Evolutionary conservation across 1,284 basidiomycete genomes (phyloP).

Genomic region (Rugosomyces carneus): DNA sequence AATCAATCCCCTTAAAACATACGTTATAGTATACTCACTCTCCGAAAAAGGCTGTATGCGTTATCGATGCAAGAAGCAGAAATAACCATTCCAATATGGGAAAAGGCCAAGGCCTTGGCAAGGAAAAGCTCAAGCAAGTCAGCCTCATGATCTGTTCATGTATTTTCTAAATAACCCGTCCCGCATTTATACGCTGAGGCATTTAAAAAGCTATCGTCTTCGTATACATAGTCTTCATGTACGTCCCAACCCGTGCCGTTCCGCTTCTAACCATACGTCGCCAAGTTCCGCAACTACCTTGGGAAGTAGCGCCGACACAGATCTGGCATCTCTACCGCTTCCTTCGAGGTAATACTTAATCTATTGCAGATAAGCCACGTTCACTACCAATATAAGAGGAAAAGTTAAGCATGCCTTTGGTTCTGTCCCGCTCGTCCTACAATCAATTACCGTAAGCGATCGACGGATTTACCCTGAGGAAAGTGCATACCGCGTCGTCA

Average conservation of each 20-base stretch:
- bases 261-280: conserved; percentile 62
- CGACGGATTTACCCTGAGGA: neutral
- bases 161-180: neutral
- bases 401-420: conserved; percentile 54
- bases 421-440: conserved; percentile 80
- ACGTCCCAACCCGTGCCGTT: conserved; percentile 45
- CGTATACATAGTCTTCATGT: conserved; percentile 19
- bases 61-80: conserved; percentile 41
- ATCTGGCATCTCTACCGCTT: conserved; percentile 41
- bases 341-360: conserved; percentile 85
- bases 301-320: conserved; percentile 42
- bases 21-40: conserved; percentile 4
- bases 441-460: neutral
- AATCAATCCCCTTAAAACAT: conserved; percentile 2
- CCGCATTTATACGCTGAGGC: neutral
- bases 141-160: conserved; percentile 8
- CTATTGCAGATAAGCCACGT: conserved; percentile 27
- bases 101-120: conserved; percentile 40
- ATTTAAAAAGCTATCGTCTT: neutral
- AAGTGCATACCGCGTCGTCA: conserved; percentile 56
- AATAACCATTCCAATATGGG: conserved; percentile 42
- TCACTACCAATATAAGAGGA: neutral
- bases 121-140: conserved; percentile 15
- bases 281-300: conserved; percentile 54
- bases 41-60: conserved; percentile 36